phyloP scores from a whole-genome alignment of 495 filamentous ascomycete species.

The Tuber magnatum region DNA sequence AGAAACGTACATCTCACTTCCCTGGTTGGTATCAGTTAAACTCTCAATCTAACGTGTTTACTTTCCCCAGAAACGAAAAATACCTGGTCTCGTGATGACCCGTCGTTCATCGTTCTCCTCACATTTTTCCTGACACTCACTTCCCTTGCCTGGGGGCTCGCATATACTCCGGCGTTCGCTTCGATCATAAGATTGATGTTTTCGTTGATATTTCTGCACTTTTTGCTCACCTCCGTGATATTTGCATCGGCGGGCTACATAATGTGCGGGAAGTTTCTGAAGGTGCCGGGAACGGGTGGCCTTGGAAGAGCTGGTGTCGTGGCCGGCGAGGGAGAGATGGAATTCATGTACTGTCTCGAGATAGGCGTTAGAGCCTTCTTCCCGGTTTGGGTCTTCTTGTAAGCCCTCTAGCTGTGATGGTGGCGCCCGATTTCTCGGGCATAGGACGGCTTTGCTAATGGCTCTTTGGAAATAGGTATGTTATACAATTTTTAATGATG shows the following conservation, averaged over 20 bases:
- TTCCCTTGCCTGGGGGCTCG: constrained; percentile 65
- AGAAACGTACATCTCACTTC: constrained; percentile 54
- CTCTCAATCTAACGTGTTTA: constrained; percentile 20
- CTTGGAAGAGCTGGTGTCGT: constrained; percentile 45
- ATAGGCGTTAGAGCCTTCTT: constrained; percentile 68
- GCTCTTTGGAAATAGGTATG: constrained; percentile 45
- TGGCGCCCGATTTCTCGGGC: not conserved
- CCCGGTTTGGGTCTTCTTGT: constrained; percentile 62
- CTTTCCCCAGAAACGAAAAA: constrained; percentile 60
- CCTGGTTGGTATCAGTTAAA: constrained; percentile 5
- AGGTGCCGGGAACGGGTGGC: constrained; percentile 48
- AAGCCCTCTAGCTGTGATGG: constrained; percentile 6
- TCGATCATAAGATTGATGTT: constrained; percentile 55
- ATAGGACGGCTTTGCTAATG: constrained; percentile 7
- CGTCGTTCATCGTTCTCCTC: constrained; percentile 70
- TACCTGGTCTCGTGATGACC: constrained; percentile 68
- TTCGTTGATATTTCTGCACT: constrained; percentile 62
- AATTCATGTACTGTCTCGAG: constrained; percentile 79
- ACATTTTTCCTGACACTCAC: constrained; percentile 68
- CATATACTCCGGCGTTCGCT: constrained; percentile 54
- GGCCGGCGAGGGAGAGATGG: constrained; percentile 51
- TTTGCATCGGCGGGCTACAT: constrained; percentile 60
- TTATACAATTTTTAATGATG: constrained; percentile 64
- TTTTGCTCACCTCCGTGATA: constrained; percentile 55
- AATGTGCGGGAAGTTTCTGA: constrained; percentile 55